Percentiles rank a stretch among this genome's conserved stretches.
These are phyloP conservation scores for Dryadomyces quercus-mongolicae DNA, from an alignment of 2,329 filamentous ascomycete species.

Conservation along the genomic window DNA sequence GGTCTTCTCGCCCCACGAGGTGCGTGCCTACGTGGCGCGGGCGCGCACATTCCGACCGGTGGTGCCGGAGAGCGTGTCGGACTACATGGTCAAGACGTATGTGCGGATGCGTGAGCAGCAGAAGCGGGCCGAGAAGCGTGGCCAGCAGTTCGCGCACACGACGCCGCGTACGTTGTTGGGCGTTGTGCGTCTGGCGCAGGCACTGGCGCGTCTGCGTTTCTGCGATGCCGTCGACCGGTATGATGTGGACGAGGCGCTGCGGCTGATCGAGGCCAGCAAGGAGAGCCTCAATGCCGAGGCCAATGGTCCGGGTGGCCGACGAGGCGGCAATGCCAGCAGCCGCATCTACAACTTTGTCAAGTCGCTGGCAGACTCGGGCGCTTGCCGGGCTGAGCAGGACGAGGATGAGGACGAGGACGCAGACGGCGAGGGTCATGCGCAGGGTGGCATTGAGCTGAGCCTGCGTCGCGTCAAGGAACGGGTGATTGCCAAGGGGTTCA, in stretches of 20 bases:
- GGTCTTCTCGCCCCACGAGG: slow-evolving; percentile 86
- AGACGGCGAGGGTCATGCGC: slow-evolving; percentile 42
- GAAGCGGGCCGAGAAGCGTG: slow-evolving; percentile 78
- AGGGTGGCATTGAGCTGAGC: slow-evolving; percentile 58
- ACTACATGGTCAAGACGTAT: slow-evolving; percentile 96
- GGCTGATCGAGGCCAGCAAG: slow-evolving; percentile 87
- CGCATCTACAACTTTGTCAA: slow-evolving; percentile 95
- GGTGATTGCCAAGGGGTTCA: slow-evolving; percentile 93
- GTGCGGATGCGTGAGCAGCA: slow-evolving; percentile 88
- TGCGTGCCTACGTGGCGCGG: slow-evolving; percentile 90
- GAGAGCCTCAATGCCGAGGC: slow-evolving; percentile 70
- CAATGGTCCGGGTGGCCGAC: slow-evolving; percentile 33
- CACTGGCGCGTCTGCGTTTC: slow-evolving; percentile 84
- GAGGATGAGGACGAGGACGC: slow-evolving; percentile 44
- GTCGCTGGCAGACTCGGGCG: slow-evolving; percentile 72
- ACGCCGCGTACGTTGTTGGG: slow-evolving; percentile 89
- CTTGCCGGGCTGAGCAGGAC: slow-evolving; percentile 62
- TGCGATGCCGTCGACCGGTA: slow-evolving; percentile 73
- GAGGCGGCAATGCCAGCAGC: slow-evolving; percentile 68
- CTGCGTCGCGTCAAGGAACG: slow-evolving; percentile 81
- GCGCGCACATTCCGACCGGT: slow-evolving; percentile 80
- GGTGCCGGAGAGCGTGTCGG: slow-evolving; percentile 73
- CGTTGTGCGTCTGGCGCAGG: slow-evolving; percentile 85
- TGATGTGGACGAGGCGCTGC: slow-evolving; percentile 89
- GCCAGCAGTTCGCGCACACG: slow-evolving; percentile 88